Conservation (phyloP, 1,284 basidiomycete species). For the Pulveroboletus ridleyi region DNA sequence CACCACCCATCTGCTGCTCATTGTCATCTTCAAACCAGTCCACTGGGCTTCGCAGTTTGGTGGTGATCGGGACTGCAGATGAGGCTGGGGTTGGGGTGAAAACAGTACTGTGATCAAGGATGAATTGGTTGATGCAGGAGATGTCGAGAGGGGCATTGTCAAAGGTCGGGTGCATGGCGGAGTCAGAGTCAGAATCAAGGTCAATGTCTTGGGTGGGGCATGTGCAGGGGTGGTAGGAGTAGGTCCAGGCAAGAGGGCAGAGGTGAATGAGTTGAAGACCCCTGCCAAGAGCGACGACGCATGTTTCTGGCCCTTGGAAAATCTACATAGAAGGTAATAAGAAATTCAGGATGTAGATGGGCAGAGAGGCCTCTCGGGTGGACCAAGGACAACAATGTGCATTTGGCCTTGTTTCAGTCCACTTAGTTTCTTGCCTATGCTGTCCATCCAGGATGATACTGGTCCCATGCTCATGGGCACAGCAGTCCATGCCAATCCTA, state of each 20-base stretch:
- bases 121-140: conserved; percentile 14
- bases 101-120: conserved; percentile 12
- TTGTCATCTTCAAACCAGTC: conserved; percentile 49
- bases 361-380: neutral
- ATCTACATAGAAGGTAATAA: conserved; percentile 41
- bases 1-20: conserved; percentile 30
- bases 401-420: conserved; percentile 57
- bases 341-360: no score
- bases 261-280: conserved; percentile 61
- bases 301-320: conserved; percentile 68
- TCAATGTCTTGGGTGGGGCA: no score
- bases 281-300: conserved; percentile 71
- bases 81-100: neutral
- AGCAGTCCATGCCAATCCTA: conserved; percentile 22
- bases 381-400: conserved; percentile 43
- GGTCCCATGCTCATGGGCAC: conserved; percentile 29
- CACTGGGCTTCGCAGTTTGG: conserved; percentile 1
- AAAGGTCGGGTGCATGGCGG: conserved; percentile 4
- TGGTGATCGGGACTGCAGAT: neutral
- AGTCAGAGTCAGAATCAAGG: conserved; percentile 23
- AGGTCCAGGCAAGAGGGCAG: conserved; percentile 48
- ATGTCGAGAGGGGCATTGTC: conserved; percentile 4
- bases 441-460: conserved; percentile 53
- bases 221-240: conserved; percentile 35
- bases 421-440: conserved; percentile 64